Evolutionary conservation across 495 filamentous ascomycete species (phyloP).

Genomic region (Glonium stellatum): DNA sequence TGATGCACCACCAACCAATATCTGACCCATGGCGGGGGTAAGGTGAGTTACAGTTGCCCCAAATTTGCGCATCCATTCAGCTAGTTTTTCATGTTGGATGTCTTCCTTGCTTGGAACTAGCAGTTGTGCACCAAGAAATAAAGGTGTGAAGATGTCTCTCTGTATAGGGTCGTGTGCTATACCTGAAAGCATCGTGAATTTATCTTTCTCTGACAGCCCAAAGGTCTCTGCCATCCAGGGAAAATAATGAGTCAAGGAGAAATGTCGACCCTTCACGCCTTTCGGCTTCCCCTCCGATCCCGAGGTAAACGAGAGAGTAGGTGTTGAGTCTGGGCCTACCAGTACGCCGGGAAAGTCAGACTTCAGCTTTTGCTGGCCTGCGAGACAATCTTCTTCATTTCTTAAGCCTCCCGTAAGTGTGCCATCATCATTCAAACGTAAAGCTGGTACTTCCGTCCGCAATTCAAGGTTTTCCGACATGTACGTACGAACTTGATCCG

Average conservation of each 20-base stretch:
- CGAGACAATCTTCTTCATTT: slow-evolving; percentile 61
- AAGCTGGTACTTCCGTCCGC: slow-evolving; percentile 67
- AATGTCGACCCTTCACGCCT: slow-evolving; percentile 86
- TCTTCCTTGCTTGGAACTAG: slow-evolving; percentile 76
- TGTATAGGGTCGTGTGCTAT: slow-evolving; percentile 80
- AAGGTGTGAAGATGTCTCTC: slow-evolving; percentile 86
- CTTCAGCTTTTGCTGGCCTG: slow-evolving; percentile 46
- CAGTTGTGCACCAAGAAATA: slow-evolving; percentile 79
- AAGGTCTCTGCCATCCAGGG: slow-evolving; percentile 89
- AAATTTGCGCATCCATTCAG: slow-evolving; percentile 83
- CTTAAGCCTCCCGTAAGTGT: slow-evolving; percentile 58
- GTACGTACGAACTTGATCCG: slow-evolving; percentile 62
- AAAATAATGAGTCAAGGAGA: slow-evolving; percentile 78
- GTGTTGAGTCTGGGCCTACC: slow-evolving; percentile 84
- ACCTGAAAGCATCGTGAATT: slow-evolving; percentile 69
- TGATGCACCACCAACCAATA: slow-evolving; percentile 74
- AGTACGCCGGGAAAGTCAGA: slow-evolving; percentile 58
- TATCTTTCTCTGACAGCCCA: slow-evolving; percentile 61
- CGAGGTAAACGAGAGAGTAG: slow-evolving; percentile 78
- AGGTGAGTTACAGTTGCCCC: slow-evolving; percentile 79
- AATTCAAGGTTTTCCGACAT: slow-evolving; percentile 68
- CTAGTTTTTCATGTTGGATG: slow-evolving; percentile 81
- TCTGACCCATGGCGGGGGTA: slow-evolving; percentile 94
- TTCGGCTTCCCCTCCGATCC: slow-evolving; percentile 81
- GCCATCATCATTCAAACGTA: slow-evolving; percentile 71